A percentile compares a stretch with the other conserved stretches of the same genome.
These are phyloP conservation scores for Buxus sempervirens DNA, from an alignment of 164 flowering plant species.

Conservation along the genomic window DNA sequence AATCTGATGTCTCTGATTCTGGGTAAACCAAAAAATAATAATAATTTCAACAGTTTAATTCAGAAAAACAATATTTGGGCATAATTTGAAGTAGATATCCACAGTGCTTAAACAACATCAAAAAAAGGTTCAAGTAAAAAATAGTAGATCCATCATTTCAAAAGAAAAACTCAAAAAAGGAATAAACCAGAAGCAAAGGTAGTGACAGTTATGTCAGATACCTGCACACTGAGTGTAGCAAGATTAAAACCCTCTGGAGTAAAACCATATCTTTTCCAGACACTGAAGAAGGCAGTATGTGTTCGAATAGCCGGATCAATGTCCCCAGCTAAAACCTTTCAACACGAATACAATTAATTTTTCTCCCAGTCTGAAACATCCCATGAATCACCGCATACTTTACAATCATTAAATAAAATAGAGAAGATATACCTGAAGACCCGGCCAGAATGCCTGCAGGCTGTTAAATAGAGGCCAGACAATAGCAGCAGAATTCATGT, in stretches of 20 bases:
- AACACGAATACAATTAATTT: conserved; percentile 20
- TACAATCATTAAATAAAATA: background rate
- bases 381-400: background rate
- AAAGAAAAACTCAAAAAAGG: background rate
- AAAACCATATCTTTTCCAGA: conserved; percentile 96
- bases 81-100: too few species aligned
- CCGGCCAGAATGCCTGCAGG: conserved; percentile 99
- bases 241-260: conserved; percentile 99
- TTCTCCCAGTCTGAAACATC: background rate
- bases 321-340: conserved; percentile 96
- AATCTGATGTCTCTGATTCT: background rate
- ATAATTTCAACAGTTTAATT: background rate
- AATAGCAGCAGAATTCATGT: conserved; percentile 94
- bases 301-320: conserved; percentile 92
- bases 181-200: background rate
- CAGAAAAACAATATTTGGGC: background rate
- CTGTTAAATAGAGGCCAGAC: conserved; percentile 99
- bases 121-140: background rate
- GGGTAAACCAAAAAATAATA: background rate
- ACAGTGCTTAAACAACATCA: background rate
- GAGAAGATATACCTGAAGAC: conserved; percentile 69
- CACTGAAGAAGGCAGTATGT: conserved; percentile 91
- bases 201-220: conserved; percentile 19
- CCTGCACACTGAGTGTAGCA: conserved; percentile 93
- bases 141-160: background rate